Base-by-base conservation (phyloP, 1,284 basidiomycete genomes). In the Trametes polyzona region DNA sequence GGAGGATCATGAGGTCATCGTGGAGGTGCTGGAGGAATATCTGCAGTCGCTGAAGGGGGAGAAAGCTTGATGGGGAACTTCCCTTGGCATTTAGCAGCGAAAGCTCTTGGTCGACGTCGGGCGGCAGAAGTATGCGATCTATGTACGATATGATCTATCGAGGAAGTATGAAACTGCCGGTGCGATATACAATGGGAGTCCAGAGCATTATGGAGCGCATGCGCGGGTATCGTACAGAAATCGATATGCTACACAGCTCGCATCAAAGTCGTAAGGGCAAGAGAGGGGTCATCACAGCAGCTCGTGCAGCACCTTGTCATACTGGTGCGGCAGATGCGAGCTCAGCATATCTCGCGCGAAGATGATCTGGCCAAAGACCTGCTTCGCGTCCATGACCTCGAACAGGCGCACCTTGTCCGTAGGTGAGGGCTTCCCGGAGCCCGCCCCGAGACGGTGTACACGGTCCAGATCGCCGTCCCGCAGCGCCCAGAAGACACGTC, bases 271-370 rank as follows among this genome's bases (percentile, higher is more conserved):
- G 17, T 41, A 42, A 26, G 24, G n/a, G 21, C 14, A 6, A 16
- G 9, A 19, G 19, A 17, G 10, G 2, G 23, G 32, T 24, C 12
- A 46, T 66, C 36, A 70, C 1, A 69, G 59, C 3, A 89, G 69
- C 66, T 89, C 87, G 59, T 89, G 86, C 48, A 90, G 66, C 35
- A 84, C 83, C 61, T 78, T 77, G 63, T 76, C 76, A 55, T 76
- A 78, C 52, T 74, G 71, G 47, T 79, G 76, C 12, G 79, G 78
- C 63, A 79, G 67, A 59, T 80, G 78, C 40, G 75, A 74, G 56
- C 83, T 87, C 55, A 94, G 75, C 91, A 94, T 93, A 67, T 90
- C 88, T 66, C 80, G 79, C 24, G 89, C 84, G 71, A 93, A 93
- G 9, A 93, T 81, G 52, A 94, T 86, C 72, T 94, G 92, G 19